Evolutionary conservation across 352 stramenopile species (phyloP), one percentile per base, ranked within the genome.

Genomic region (Phytopythium montanum): DNA sequence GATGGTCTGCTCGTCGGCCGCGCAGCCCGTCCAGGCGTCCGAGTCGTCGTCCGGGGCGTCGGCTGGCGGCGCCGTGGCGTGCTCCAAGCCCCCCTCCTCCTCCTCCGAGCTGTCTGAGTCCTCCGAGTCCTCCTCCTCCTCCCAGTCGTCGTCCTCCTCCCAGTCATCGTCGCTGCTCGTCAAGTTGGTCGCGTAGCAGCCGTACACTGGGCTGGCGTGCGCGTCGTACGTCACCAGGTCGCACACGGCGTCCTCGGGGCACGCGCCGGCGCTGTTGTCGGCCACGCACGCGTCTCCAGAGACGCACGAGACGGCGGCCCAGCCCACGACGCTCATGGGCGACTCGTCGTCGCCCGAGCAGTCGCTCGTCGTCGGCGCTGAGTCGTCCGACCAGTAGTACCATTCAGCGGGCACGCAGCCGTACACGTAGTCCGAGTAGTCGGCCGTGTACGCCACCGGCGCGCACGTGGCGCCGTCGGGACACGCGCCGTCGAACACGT

Each of bases 251-350:
- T 36, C 33, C 31, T 56, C 50, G 2, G 50, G 50, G 34, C 50
- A 56, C 33, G 50, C 29, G 28, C 50, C 50, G 31, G n/a, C 33
- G 50, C 34, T 42, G 50, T 56, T 42, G 18, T 31, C 29, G 18
- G 50, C 50, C 50, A 56, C 50, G 50, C 50, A 56, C 16, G 34
- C 33, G 50, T 56, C 50, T 19, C 34, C 29, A 4, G 33, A 33
- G 7, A 45, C 33, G 50, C 34, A 42, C 50, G 50, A 36, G 31
- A 42, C 33, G 33, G 33, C 50, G 31, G 29, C 45, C 50, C 50
- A 56, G 28, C 50, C 50, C n/a, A 56, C 50, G 29, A 56, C 50
- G 50, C 50, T 56, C 29, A 56, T 42, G 19, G 50, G 28, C 29
- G 50, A 42, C 50, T 56, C 29, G 28, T 42, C 50, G 5, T 56